Base-by-base conservation (phyloP, 345 rosid species). In the Dipteronia sinensis region DNA sequence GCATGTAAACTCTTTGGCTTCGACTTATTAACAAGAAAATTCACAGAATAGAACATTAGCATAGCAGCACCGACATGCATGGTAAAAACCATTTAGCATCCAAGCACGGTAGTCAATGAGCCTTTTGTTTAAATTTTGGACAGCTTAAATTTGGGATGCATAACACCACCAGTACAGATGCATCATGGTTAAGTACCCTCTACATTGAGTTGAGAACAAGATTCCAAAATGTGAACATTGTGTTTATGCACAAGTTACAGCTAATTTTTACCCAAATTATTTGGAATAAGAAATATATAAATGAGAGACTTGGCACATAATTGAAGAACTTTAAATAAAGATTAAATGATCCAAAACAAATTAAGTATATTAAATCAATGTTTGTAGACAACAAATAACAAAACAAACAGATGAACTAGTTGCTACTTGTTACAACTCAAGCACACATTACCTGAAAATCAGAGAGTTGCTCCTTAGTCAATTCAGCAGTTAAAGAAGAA, bases 381-480 rank as follows among this genome's bases (percentile, higher is more conserved):
- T 3, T 69, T 12, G 17, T 16, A 47, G 9, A 13, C 20, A 47
- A 1, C 17, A 67, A 3, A 40, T 19, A 67, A 22, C 6, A 22
- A 27, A 22, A 10, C 5, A 51, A 69, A 55, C 12, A 23, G 61
- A 63, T 46, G 44, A 29, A 25, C 10, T n/a, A 31, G n/a, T 59
- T 34, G 31, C 16, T 7, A 58, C 38, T 59, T 34, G 31, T 15
- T 7, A 58, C 38, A 40, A 56, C 44, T 17, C 63, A 66, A 44
- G 31, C 23, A 75, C 25, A 23, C 65, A 40, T 38, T 76, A 94
- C 98, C 98, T 91, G 97, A 77, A 89, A 94, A 80, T 82, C 86
- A 71, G 94, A 88, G 81, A 94, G 94, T 72, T 87, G 89, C 79
- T 92, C 94, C 80, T 88, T 88, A 1, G 88, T 88, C 89, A 94